Conservation (phyloP, 176 grass and related monocot species). For the Ensete ventricosum region DNA sequence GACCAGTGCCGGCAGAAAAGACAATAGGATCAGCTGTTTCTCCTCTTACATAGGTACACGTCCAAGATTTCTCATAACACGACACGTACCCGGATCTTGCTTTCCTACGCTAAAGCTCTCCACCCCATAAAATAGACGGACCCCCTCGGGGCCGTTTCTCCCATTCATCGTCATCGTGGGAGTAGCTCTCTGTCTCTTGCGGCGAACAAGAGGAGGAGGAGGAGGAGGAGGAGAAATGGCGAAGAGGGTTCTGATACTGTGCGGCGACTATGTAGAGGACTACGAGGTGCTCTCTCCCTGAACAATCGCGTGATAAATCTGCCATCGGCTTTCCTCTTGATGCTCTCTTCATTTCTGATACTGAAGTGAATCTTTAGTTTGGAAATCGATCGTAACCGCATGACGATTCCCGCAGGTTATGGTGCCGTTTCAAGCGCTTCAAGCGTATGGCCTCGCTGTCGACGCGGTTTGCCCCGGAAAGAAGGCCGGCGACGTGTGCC, state of each 20-base stretch:
- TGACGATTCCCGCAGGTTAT: conserved; percentile 51
- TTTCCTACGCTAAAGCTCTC: background rate
- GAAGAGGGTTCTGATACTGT: conserved; percentile 70
- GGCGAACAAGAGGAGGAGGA: background rate
- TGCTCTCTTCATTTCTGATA: conserved; percentile 1
- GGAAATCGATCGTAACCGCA: conserved; percentile 2
- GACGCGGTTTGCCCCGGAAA: conserved; percentile 88
- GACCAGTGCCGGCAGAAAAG: background rate
- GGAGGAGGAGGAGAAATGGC: conserved; percentile 38
- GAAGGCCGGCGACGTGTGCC: conserved; percentile 78
- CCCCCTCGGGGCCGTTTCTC: no score
- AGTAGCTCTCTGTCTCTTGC: background rate
- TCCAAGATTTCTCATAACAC: background rate
- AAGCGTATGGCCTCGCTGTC: conserved; percentile 69
- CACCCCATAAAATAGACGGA: background rate
- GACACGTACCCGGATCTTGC: background rate
- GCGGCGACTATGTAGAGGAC: conserved; percentile 91
- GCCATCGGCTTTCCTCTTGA: background rate
- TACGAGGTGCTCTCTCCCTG: conserved; percentile 45
- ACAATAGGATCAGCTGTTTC: background rate
- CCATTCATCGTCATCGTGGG: background rate
- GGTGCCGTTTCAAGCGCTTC: conserved; percentile 93
- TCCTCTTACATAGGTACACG: background rate
- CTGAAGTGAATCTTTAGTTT: background rate
- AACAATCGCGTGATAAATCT: background rate